Evolutionary conservation across 345 rosid genomes (phyloP).

Genomic region (Salix viminalis): DNA sequence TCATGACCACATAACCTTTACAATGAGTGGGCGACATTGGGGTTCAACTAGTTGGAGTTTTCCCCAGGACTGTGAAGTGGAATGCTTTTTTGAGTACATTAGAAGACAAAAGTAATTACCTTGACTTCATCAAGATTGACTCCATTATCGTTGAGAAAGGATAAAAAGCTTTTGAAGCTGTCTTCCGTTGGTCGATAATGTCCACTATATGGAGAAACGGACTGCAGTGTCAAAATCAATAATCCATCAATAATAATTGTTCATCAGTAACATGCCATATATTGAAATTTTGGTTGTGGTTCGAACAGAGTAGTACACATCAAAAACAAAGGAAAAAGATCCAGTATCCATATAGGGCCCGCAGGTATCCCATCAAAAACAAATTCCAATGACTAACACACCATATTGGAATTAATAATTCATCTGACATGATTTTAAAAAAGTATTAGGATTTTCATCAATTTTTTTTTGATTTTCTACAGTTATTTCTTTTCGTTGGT

Average conservation of each 20-base stretch:
- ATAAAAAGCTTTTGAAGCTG: constrained; percentile 52
- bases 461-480: neutral
- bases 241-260: neutral
- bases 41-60: neutral
- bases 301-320: neutral
- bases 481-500: too few species aligned
- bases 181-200: constrained; percentile 85
- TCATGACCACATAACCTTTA: neutral
- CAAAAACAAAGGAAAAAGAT: neutral
- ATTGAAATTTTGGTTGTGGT: neutral
- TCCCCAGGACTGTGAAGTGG: neutral
- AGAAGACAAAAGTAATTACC: constrained; percentile 35
- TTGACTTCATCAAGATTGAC: constrained; percentile 63
- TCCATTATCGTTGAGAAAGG: constrained; percentile 60
- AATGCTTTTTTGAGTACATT: neutral
- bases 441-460: neutral
- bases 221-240: constrained; percentile 38
- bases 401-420: neutral
- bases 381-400: neutral
- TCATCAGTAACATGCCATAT: neutral
- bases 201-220: constrained; percentile 85
- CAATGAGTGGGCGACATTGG: neutral
- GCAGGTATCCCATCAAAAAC: neutral
- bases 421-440: neutral
- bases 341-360: neutral